Evolutionary conservation across 805 yeast genomes (phyloP), one percentile per base, ranked within the genome.

Genomic region (Suhomyces emberorum): DNA sequence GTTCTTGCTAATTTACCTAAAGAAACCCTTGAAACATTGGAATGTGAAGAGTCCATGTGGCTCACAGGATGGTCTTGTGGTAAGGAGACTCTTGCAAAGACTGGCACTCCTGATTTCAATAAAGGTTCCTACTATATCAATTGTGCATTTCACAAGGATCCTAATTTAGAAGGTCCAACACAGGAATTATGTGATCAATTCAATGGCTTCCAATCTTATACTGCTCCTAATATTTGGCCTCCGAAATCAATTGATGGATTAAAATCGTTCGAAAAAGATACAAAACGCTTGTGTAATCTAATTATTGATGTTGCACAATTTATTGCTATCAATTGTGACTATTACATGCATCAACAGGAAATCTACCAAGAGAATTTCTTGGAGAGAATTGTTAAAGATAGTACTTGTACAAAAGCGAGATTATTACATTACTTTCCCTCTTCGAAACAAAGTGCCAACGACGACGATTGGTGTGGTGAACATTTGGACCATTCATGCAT

Each of bases 21-120:
- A 7, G 49, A 49, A 2, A 51, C 54, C 7, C 55, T 77, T 23
- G 51, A 48, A 3, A 30, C 43, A 12, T 57, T 77, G 35, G 81
- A 76, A 45, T 60, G 59, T 16, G 72, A 70, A 12, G 77, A 74
- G 34, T 68, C 77, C 0, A 58, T 54, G 43, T 78, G 77, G 73
- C 55, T 76, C 6, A 71, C 74, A 1, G 84, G 83, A 1, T 78
- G 83, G 83, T 76, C 82, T 7, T 52, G 76, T 16, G 83, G 83
- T 0, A 71, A 68, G 35, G 83, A 78, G 45, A 65, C 54, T 22
- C 59, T 78, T 23, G 63, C 63, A 1, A 35, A 38, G 5, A 53
- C 57, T 23, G 76, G 75, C 2, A 42, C 56, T 27, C 74, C 74
- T 1, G 83, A 78, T 47, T 48, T 46, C 19, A 57, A 66, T 35